Base-by-base conservation (phyloP, 164 flowering plant species). In the Tinospora cordifolia region DNA sequence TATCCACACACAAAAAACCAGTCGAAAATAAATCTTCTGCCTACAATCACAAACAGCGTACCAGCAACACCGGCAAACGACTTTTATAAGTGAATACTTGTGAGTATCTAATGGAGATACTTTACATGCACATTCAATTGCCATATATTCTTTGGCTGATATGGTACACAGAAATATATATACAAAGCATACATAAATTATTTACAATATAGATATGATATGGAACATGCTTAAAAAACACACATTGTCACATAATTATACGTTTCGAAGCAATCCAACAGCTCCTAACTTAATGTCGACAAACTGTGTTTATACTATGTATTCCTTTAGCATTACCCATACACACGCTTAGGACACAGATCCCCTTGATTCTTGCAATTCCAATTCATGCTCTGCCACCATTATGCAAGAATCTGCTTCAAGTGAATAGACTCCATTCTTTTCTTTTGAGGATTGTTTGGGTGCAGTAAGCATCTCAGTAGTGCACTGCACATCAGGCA, bases 311-410 rank as follows among this genome's bases (percentile, higher is more conserved):
- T n/a, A n/a, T n/a, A n/a, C n/a, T n/a, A n/a, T n/a, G n/a, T n/a
- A n/a, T n/a, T n/a, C n/a, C n/a, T n/a, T n/a, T n/a, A n/a, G n/a
- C n/a, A n/a, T n/a, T n/a, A n/a, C n/a, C n/a, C n/a, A n/a, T n/a
- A n/a, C n/a, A n/a, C n/a, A n/a, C n/a, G n/a, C n/a, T 88, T 83
- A 91, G 58, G 97, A 94, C 69, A 97, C 93, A 38, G 97, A 81
- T 15, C 95, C 98, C 73, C 78, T 82, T 34, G 91, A 86, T 71
- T 89, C 81, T 77, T 88, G 95, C 69, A 83, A 65, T 63, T 92
- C 98, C 71, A 94, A 73, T 74, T 90, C 85, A 79, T 90, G 98
- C 75, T 92, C 97, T 1, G 98, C 98, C 14, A 94, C 93, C 88
- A 92, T 80, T 69, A 94, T 84, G 59, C 98, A 94, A 9, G 97